Base-by-base conservation (phyloP, 2,329 filamentous ascomycete genomes). In the Fusarium nelsonii region DNA sequence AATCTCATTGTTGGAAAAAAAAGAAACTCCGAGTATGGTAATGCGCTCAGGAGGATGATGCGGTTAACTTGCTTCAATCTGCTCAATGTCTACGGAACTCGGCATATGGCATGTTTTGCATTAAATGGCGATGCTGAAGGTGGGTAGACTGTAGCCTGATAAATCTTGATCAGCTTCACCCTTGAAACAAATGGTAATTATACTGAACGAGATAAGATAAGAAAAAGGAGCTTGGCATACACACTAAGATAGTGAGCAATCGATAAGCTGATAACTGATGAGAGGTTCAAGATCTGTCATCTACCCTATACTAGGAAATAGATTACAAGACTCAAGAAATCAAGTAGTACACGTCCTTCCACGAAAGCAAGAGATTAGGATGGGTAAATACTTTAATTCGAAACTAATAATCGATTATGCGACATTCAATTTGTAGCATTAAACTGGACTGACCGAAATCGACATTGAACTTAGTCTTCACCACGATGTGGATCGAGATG, bases 181-280 rank as follows among this genome's bases (percentile, higher is more conserved):
- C 52, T 48, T 55, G 52, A 55, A 55, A 55, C 52, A 55, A 55
- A n/a, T 15, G n/a, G 12, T 30, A 28, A 20, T 55, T n/a, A 54
- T 36, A 28, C 16, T 30, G 4, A 15, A 23, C 14, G 4, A 14
- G 23, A 55, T 48, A 37, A n/a, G 32, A 30, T 48, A 20, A n/a
- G 16, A 10, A 14, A 28, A 28, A 39, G 39, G 39, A 41, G 39
- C 39, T 26, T 41, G 32, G n/a, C 32, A 23, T 12, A 23, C 32
- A 16, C 10, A 30, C 9, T 30, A 30, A 30, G 30, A 30, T 30
- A 6, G n/a, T 45, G 23, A 5, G 4, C 23, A 45, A 44, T 45
- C 46, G 48, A 51, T 30, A 51, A 28, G 23, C 23, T 10, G 52
- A 55, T 55, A 48, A 36, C 1, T 1, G 14, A 20, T 18, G 14